Conservation (phyloP, 495 filamentous ascomycete species). For the Neurospora tetraspora region DNA sequence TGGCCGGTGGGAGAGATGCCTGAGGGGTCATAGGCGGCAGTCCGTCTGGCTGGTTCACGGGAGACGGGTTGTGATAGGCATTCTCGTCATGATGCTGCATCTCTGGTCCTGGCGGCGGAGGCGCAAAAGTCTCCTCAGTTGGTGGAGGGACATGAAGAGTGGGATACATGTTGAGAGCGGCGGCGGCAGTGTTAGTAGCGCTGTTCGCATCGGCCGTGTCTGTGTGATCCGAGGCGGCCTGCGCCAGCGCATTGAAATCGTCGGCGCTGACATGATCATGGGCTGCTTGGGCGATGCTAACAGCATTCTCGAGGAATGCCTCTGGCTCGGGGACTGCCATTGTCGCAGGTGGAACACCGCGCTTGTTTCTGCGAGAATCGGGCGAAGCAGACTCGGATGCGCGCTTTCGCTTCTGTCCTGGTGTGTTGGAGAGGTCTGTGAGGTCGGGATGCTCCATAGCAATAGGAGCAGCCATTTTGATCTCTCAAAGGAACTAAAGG, state of each 20-base stretch:
- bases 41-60: conserved; percentile 37
- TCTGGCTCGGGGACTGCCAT: conserved; percentile 28
- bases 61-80: conserved; percentile 16
- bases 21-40: conserved; percentile 37
- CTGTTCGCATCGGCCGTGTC: conserved; percentile 36
- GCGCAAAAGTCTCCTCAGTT: conserved; percentile 59
- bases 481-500: neutral
- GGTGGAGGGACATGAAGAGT: conserved; percentile 60
- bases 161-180: conserved; percentile 57
- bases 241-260: conserved; percentile 41
- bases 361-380: conserved; percentile 35
- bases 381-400: conserved; percentile 30
- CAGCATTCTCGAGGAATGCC: conserved; percentile 34
- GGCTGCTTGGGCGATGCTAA: conserved; percentile 38
- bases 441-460: conserved; percentile 31
- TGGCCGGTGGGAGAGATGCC: conserved; percentile 21
- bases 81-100: conserved; percentile 25
- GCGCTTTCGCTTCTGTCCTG: conserved; percentile 39
- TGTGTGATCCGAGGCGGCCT: conserved; percentile 34
- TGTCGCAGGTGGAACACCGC: conserved; percentile 27
- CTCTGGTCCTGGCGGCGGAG: conserved; percentile 7
- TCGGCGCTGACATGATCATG: conserved; percentile 30
- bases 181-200: conserved; percentile 58
- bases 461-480: conserved; percentile 34
- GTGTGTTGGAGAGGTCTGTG: conserved; percentile 17